Evolutionary conservation across 140 eudicot species (phyloP), one percentile per base, ranked within the genome.

Genomic region (Oenanthe javanica): DNA sequence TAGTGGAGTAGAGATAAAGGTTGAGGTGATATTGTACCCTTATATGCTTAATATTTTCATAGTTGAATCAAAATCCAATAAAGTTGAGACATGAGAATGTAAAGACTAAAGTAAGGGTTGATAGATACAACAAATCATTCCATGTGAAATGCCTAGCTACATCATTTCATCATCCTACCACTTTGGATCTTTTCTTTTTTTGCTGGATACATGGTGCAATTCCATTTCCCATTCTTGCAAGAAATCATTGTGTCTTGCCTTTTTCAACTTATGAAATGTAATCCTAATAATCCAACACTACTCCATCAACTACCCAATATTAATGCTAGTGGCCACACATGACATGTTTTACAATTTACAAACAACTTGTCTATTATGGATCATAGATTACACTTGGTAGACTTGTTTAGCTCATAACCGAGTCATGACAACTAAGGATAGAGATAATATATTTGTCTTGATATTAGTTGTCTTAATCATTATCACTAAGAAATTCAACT

Each of bases 11-110:
- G 81, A 78, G 80, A 25, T 78, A 78, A 78, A 59, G 59, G 10
- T 42, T 4, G 66, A 78, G 74, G 55, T 52, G 31, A 59, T 21
- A 52, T 75, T 47, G 61, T 74, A 74, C 78, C 36, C 50, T 18
- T 50, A 31, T 52, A 15, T 13, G 57, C 19, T 59, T 38, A n/a
- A 40, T 43, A 51, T 57, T 78, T 59, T n/a, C 81, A 61, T 78
- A 42, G 73, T 59, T 78, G 81, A 78, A 78, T 61, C 81, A 61
- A 63, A 78, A 59, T 49, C 75, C 74, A 78, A 78, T 78, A 78
- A 78, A 42, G 54, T 11, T 45, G 18, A 55, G 50, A 43, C 49
- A 78, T 66, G 38, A 55, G 66, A 78, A 31, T 40, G 27, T 42
- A 59, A 10, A 59, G 47, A 45, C 40, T 16, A 19, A 40, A 78